Percentiles rank a stretch among this genome's conserved stretches.
phyloP scores from a whole-genome alignment of 441 rosid species.

The Pelargonium cotyledonis region DNA sequence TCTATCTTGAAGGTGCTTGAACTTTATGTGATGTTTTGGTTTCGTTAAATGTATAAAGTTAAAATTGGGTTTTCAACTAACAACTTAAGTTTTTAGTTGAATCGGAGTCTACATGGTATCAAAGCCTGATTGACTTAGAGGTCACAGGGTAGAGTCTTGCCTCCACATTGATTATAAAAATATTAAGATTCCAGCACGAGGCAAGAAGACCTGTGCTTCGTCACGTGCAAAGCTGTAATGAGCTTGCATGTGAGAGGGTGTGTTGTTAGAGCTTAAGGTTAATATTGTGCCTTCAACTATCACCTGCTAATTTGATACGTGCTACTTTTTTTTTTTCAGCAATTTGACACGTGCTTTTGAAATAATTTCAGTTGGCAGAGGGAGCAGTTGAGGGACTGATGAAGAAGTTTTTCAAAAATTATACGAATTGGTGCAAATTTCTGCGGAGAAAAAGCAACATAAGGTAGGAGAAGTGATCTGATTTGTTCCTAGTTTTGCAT shows the following conservation, averaged over 20 bases:
- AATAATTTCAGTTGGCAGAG: conserved; percentile 52
- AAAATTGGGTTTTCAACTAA: no score
- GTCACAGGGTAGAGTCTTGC: no score
- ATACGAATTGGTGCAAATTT: conserved; percentile 89
- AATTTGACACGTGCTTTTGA: conserved; percentile 18
- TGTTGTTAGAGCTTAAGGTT: no score
- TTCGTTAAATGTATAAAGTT: background rate
- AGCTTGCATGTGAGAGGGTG: no score
- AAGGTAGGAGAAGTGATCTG: conserved; percentile 38
- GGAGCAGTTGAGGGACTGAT: conserved; percentile 74
- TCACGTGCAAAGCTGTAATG: no score
- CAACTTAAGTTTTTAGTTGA: no score
- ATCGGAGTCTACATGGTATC: no score
- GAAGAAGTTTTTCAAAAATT: conserved; percentile 84
- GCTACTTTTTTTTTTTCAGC: no score
- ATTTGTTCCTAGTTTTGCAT: conserved; percentile 12
- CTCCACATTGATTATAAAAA: no score
- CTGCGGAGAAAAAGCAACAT: conserved; percentile 71
- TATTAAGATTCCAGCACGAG: no score
- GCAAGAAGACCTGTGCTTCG: no score
- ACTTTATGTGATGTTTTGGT: background rate
- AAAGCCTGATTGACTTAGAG: no score
- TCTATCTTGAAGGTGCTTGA: conserved; percentile 45
- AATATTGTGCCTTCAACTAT: background rate
- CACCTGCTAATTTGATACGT: conserved; percentile 12